Evolutionary conservation across 305 asterid species (phyloP), one percentile per base, ranked within the genome.

Genomic region (Petunia hybrid): DNA sequence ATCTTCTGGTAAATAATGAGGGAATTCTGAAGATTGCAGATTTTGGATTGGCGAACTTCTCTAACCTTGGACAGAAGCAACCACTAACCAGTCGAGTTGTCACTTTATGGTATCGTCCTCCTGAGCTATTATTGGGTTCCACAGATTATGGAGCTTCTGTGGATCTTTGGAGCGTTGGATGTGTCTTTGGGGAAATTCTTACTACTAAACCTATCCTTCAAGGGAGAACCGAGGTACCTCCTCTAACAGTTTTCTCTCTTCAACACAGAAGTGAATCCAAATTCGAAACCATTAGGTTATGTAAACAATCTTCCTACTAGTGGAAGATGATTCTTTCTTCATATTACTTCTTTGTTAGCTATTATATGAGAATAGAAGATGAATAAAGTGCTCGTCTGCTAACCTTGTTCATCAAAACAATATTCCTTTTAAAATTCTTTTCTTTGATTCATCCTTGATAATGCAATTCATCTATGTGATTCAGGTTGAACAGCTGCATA

Each of bases 101-200:
- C 87, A 95, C 98, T 45, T 82, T 95, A 68, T 95, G 99, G 99
- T 95, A 95, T 82, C 97, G 99, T n/a, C 97, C 99, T 61, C 99
- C 99, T 4, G 99, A 95, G 41, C 99, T 95, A 74, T 80, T 95
- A 70, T 76, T 95, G 86, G 99, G 99, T 35, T 89, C 98, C 12
- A 93, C 96, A 0, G 91, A 88, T 57, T 95, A 95, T 77, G 94
- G 94, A 70, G 88, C 94, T 55, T 87, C 96, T 0, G 97, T 95
- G 4, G 99, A 95, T 86, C 89, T 95, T 42, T 95, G 98, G 99
- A 95, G 99, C 53, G 92, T 90, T 51, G 99, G 99, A 5, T 95
- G 99, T 86, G 90, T 95, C n/a, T 88, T 94, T 64, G 94, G 94
- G 0, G 99, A 95, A 83, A 95, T 95, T 81, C 89, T 95, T 69